Conservation (phyloP, 805 yeast species). For the Barnettozyma sp. region DNA sequence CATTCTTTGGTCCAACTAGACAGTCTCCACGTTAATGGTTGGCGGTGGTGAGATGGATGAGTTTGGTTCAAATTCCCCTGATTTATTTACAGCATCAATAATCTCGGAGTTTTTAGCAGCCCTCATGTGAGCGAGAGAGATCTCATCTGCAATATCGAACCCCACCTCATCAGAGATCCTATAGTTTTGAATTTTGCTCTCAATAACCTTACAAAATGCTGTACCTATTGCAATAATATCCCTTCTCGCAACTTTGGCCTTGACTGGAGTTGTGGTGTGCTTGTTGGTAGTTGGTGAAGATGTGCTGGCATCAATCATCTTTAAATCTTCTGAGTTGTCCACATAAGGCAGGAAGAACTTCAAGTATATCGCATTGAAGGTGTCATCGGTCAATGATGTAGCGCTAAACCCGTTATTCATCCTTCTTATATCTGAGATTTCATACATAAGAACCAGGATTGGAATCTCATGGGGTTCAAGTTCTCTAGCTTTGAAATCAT, state of each 20-base stretch:
- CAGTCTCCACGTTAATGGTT: too few species aligned
- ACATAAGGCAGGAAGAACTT: conserved; percentile 31
- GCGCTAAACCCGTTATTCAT: conserved; percentile 79
- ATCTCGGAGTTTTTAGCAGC: conserved; percentile 1
- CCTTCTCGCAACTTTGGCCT: conserved; percentile 40
- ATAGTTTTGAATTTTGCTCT: conserved; percentile 10
- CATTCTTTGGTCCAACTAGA: too few species aligned
- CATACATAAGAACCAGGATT: conserved; percentile 39
- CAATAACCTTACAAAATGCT: conserved; percentile 14
- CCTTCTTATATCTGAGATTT: conserved; percentile 54
- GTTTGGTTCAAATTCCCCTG: too few species aligned
- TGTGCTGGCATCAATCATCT: neutral
- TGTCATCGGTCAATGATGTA: conserved; percentile 68
- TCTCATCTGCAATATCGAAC: conserved; percentile 8
- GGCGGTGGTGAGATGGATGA: too few species aligned
- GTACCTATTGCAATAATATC: conserved; percentile 36
- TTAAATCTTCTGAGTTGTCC: conserved; percentile 3
- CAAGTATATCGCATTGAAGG: conserved; percentile 55
- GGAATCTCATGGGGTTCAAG: conserved; percentile 34
- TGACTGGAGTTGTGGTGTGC: conserved; percentile 21
- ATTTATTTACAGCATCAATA: too few species aligned
- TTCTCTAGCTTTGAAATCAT: conserved; percentile 23
- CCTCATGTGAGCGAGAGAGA: conserved; percentile 6
- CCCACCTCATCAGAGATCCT: conserved; percentile 13
- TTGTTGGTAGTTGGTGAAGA: neutral